Conservation (phyloP, 1,284 basidiomycete genomes). For the Rhodofomes roseus region DNA sequence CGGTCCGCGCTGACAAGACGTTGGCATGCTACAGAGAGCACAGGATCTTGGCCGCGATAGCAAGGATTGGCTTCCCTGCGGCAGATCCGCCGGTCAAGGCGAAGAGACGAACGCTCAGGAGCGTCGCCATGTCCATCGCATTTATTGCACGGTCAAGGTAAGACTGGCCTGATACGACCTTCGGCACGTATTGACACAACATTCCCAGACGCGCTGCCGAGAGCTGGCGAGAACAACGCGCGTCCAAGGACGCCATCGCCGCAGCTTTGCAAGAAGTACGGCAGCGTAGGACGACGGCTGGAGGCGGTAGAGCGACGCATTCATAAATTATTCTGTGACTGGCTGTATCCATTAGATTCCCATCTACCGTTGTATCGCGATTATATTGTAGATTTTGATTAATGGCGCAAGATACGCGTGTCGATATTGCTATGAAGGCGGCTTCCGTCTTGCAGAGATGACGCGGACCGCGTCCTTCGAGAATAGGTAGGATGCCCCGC, state of each 20-base stretch:
- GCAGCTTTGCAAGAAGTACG: conserved; percentile 70
- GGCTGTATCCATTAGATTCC: not conserved
- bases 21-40: conserved; percentile 52
- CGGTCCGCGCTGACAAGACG: not conserved
- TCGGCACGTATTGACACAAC: not conserved
- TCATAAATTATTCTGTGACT: not conserved
- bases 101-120: conserved; percentile 51
- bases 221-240: conserved; percentile 57
- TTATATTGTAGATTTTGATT: not conserved
- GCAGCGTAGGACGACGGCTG: conserved; percentile 35
- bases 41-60: conserved; percentile 75
- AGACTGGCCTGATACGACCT: conserved; percentile 19
- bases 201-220: conserved; percentile 49
- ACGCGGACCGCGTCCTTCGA: conserved; percentile 27
- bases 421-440: conserved; percentile 8
- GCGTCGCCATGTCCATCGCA: conserved; percentile 54
- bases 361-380: conserved; percentile 1
- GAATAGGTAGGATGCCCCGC: conserved; percentile 87
- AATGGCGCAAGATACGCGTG: not conserved
- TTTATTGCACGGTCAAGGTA: conserved; percentile 70
- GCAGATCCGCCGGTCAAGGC: conserved; percentile 22
- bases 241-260: conserved; percentile 55
- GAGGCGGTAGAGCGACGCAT: not conserved
- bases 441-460: conserved; percentile 14
- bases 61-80: conserved; percentile 68